These are phyloP conservation scores for Paragyromitra xinjiangensis DNA, from an alignment of 495 filamentous ascomycete genomes.

Conservation along the genomic window DNA sequence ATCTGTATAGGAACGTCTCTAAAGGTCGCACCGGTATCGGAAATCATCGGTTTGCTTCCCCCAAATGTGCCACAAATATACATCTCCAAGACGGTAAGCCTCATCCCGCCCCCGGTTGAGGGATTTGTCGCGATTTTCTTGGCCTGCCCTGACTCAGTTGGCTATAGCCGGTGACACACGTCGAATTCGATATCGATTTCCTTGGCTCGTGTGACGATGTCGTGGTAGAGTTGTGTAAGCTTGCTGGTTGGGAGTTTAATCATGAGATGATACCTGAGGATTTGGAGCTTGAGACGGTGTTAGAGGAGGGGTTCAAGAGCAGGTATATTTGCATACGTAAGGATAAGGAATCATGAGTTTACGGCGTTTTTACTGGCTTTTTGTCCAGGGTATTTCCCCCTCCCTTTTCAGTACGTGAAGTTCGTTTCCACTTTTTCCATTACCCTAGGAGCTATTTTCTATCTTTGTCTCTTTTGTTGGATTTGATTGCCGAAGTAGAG, in stretches of 20 bases:
- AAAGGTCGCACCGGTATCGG: constrained; percentile 93
- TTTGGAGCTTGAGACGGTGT: constrained; percentile 60
- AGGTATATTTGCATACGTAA: constrained; percentile 67
- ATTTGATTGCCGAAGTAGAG: constrained; percentile 7
- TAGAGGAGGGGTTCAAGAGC: constrained; percentile 71
- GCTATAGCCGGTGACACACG: constrained; percentile 76
- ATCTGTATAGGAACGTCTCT: constrained; percentile 97
- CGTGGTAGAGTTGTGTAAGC: constrained; percentile 84
- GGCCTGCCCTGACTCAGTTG: constrained; percentile 10
- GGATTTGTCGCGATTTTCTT: neutral
- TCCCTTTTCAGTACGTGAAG: neutral
- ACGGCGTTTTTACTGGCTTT: constrained; percentile 21
- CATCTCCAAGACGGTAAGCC: constrained; percentile 79
- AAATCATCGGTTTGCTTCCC: constrained; percentile 84
- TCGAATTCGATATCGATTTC: constrained; percentile 94
- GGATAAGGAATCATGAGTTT: constrained; percentile 23
- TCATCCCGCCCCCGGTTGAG: neutral
- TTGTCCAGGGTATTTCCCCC: constrained; percentile 5
- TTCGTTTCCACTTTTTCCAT: constrained; percentile 16
- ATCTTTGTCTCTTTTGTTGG: neutral
- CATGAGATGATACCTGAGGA: constrained; percentile 84
- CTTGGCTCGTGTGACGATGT: constrained; percentile 93
- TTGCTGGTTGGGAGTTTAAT: constrained; percentile 85
- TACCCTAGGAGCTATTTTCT: constrained; percentile 23
- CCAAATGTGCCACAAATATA: constrained; percentile 88